phyloP scores from a whole-genome alignment of 2,329 filamentous ascomycete genomes.

The Beauveria scarabaeidicola region DNA sequence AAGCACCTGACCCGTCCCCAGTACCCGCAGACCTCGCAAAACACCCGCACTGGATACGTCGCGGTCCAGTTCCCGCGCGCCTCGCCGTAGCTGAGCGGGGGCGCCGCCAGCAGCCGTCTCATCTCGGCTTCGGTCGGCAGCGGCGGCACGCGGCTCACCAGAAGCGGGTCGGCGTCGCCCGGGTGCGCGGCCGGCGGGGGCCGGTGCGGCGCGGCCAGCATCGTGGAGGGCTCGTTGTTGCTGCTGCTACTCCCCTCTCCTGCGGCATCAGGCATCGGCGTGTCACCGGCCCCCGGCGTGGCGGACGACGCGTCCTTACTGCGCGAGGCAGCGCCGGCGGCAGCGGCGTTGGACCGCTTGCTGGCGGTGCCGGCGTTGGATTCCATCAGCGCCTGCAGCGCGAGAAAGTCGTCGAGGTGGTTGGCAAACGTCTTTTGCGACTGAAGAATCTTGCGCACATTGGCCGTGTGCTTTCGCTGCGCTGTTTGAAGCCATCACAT shows the following conservation, averaged over 20 bases:
- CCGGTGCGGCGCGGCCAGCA: conserved; percentile 27
- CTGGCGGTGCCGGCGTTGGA: conserved; percentile 25
- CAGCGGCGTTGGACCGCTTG: conserved; percentile 18
- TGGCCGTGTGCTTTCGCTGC: conserved; percentile 53
- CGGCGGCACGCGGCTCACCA: conserved; percentile 49
- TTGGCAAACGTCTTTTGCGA: conserved; percentile 79
- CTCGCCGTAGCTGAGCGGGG: conserved; percentile 61
- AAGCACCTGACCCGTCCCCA: conserved; percentile 70
- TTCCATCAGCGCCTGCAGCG: conserved; percentile 42
- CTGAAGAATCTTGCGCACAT: conserved; percentile 67
- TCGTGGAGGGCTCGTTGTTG: conserved; percentile 16
- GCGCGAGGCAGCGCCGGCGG: conserved; percentile 11
- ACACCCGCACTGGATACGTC: conserved; percentile 51
- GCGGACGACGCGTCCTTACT: conserved; percentile 12
- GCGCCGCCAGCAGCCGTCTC: conserved; percentile 51
- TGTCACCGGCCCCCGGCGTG: conserved; percentile 19
- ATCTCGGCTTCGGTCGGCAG: conserved; percentile 54
- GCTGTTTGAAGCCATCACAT: conserved; percentile 19
- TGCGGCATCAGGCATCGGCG: conserved; percentile 19
- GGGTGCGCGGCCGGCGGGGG: conserved; percentile 32
- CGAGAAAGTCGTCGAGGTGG: conserved; percentile 72
- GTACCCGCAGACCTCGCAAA: conserved; percentile 75
- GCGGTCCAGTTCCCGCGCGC: conserved; percentile 41
- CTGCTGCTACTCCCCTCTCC: not conserved
- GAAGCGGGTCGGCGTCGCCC: conserved; percentile 48